Evolutionary conservation across 225 moss, liverwort and hornwort genomes (phyloP).

Genomic region (Bryoerythrophyllum caledonicum): DNA sequence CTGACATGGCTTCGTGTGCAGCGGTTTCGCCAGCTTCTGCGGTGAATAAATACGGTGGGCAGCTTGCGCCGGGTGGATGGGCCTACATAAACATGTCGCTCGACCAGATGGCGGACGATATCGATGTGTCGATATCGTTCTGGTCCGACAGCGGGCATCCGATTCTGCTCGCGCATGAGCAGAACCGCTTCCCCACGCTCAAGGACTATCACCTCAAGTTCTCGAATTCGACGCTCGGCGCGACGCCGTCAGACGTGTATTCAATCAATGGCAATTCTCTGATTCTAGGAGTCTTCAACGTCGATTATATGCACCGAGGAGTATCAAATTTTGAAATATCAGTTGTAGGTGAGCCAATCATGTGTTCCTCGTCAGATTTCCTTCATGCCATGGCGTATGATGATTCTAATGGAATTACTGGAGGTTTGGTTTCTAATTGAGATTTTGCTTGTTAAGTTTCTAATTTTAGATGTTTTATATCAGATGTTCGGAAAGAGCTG

Average conservation of each 20-base stretch:
- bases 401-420: not conserved
- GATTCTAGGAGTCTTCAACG: conserved; percentile 55
- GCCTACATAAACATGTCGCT: conserved; percentile 45
- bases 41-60: conserved; percentile 24
- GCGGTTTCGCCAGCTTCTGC: conserved; percentile 36
- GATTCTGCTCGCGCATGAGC: conserved; percentile 43
- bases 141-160: conserved; percentile 32
- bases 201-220: conserved; percentile 41
- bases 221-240: conserved; percentile 34
- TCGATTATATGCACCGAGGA: conserved; percentile 42
- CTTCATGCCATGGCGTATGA: not conserved
- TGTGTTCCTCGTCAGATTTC: not conserved
- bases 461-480: not conserved
- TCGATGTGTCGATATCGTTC: conserved; percentile 36
- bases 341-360: conserved; percentile 28
- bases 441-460: not conserved
- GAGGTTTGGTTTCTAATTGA: not conserved
- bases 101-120: not conserved
- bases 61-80: conserved; percentile 47
- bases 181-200: conserved; percentile 43
- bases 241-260: conserved; percentile 35
- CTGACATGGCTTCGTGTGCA: conserved; percentile 12
- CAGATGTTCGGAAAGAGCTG: conserved; percentile 34
- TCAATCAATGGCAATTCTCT: conserved; percentile 29
- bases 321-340: conserved; percentile 43